Percentiles rank a stretch among this genome's conserved stretches.
Conservation (phyloP, 495 filamentous ascomycete genomes). For the Glarea lozoyensis region DNA sequence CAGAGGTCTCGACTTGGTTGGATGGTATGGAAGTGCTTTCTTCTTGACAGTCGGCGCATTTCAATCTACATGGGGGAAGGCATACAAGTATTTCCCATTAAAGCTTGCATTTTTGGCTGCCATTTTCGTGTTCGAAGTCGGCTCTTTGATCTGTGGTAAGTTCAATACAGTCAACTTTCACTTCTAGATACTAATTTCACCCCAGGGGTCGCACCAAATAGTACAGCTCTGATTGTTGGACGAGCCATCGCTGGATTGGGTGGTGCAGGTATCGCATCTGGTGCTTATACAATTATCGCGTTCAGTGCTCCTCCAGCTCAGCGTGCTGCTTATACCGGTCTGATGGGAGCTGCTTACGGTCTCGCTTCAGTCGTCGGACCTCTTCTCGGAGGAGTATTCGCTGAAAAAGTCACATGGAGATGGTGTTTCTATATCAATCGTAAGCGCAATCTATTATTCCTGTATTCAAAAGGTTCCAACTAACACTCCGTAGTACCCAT, state of each 20-base stretch:
- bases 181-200: neutral
- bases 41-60: constrained; percentile 39
- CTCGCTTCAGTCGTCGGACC: constrained; percentile 66
- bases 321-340: constrained; percentile 47
- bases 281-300: constrained; percentile 71
- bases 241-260: constrained; percentile 79
- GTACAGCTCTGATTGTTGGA: constrained; percentile 68
- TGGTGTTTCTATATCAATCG: constrained; percentile 32
- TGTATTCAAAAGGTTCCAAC: no score
- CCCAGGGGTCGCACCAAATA: constrained; percentile 56
- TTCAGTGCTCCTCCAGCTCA: constrained; percentile 62
- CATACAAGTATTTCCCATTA: constrained; percentile 28
- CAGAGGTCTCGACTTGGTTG: constrained; percentile 35
- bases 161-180: neutral
- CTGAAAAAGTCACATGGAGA: constrained; percentile 32
- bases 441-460: no score
- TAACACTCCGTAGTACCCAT: no score
- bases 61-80: constrained; percentile 39
- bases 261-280: constrained; percentile 72
- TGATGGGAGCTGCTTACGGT: constrained; percentile 49
- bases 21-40: constrained; percentile 48
- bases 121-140: constrained; percentile 74
- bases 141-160: constrained; percentile 65
- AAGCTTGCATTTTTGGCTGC: constrained; percentile 60
- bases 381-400: constrained; percentile 47